Percentiles rank a stretch among this genome's conserved stretches.
phyloP scores from a whole-genome alignment of 2,329 filamentous ascomycete genomes.

The Colletotrichum godetiae region DNA sequence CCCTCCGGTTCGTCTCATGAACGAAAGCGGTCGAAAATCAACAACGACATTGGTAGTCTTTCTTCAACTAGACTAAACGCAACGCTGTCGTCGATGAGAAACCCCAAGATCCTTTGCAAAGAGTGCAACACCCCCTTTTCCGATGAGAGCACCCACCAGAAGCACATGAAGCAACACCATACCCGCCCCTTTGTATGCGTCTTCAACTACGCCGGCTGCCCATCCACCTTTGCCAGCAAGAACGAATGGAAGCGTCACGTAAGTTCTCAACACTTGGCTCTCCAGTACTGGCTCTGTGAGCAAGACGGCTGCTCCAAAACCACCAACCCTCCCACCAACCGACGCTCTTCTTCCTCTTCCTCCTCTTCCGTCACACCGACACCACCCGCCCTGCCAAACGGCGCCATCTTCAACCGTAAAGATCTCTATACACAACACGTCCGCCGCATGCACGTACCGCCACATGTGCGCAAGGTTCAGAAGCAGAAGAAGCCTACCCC shows the following conservation, averaged over 20 bases:
- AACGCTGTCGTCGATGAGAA: constrained; percentile 8
- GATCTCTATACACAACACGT: constrained; percentile 92
- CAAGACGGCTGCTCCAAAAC: constrained; percentile 64
- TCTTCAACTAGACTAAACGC: not conserved
- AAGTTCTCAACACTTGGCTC: constrained; percentile 80
- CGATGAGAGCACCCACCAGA: constrained; percentile 56
- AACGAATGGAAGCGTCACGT: constrained; percentile 98
- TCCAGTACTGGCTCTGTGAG: constrained; percentile 81
- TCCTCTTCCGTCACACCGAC: constrained; percentile 2
- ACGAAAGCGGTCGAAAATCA: constrained; percentile 21
- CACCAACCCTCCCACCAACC: constrained; percentile 37
- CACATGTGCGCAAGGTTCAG: constrained; percentile 51
- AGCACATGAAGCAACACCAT: constrained; percentile 64
- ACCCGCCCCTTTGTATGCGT: constrained; percentile 78
- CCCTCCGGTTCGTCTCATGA: constrained; percentile 1
- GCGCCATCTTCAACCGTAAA: constrained; percentile 85
- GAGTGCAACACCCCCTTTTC: constrained; percentile 57
- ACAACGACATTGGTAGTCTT: not conserved
- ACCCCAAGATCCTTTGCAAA: constrained; percentile 44
- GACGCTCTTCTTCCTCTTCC: constrained; percentile 23
- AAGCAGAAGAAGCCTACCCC: constrained; percentile 48
- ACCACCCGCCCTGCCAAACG: constrained; percentile 58
- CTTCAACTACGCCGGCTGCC: constrained; percentile 82
- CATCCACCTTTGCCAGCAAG: constrained; percentile 78
- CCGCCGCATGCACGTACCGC: constrained; percentile 81